Conservation (phyloP, 2,329 filamentous ascomycete species). For the Mollisia scopiformis region DNA sequence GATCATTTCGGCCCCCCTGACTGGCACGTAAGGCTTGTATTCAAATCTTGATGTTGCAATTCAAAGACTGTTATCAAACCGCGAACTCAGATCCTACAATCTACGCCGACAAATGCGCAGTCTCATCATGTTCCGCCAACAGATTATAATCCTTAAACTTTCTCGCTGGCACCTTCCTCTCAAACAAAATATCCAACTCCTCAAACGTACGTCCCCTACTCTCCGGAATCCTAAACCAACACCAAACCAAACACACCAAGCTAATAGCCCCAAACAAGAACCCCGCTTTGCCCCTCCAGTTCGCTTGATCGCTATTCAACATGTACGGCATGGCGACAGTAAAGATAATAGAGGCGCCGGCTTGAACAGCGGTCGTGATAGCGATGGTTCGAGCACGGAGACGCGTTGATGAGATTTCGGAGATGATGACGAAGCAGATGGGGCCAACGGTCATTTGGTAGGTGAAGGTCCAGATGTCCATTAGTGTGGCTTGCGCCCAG, state of each 20-base stretch:
- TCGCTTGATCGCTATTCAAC: slow-evolving; percentile 49
- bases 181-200: slow-evolving; percentile 49
- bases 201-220: slow-evolving; percentile 45
- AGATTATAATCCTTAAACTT: slow-evolving; percentile 28
- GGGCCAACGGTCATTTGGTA: slow-evolving; percentile 38
- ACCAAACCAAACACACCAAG: slow-evolving; percentile 41
- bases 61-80: too few relatives aligned
- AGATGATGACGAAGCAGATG: background rate
- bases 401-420: slow-evolving; percentile 36
- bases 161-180: slow-evolving; percentile 34
- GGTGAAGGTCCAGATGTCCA: slow-evolving; percentile 30
- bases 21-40: too few relatives aligned
- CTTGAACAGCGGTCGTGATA: slow-evolving; percentile 39
- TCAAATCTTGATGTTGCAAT: too few relatives aligned
- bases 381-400: slow-evolving; percentile 37
- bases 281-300: slow-evolving; percentile 51
- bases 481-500: slow-evolving; percentile 41
- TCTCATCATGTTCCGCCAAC: background rate
- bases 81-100: background rate
- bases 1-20: too few relatives aligned
- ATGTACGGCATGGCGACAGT: slow-evolving; percentile 40
- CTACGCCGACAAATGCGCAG: background rate
- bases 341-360: slow-evolving; percentile 36
- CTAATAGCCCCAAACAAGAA: slow-evolving; percentile 45
- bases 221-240: slow-evolving; percentile 43